Base-by-base conservation (phyloP, 2,329 filamentous ascomycete genomes). In the Penicillium sp. region DNA sequence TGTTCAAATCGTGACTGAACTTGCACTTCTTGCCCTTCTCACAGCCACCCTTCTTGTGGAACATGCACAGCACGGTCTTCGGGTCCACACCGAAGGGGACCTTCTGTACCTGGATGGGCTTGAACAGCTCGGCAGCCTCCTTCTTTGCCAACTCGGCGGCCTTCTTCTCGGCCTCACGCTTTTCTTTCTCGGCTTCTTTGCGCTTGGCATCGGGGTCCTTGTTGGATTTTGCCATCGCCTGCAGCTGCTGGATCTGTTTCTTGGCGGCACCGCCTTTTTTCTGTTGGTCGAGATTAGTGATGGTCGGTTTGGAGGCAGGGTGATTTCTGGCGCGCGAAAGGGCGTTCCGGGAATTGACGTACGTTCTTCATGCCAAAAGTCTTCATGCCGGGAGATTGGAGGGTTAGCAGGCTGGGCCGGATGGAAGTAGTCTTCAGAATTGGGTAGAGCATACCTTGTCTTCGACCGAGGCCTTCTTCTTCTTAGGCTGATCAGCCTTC, bases 361-460 rank as follows among this genome's bases (percentile, higher is more conserved):
- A 83, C 81, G 75, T 99, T 99, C 82, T 99, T 99, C 95, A 99
- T 98, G 70, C 95, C 95, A 83, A 99, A 99, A 50, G 95, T 96
- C 81, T 83, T n/a, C n/a, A n/a, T n/a, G 60, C 49, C 24, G n/a
- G 50, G 10, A 43, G 37, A 46, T 33, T 54, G 11, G 58, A 51
- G 44, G 46, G 57, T 70, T 56, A 72, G 66, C 58, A 46, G 46
- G 55, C 19, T 47, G 37, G 19, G 39, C 31, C 24, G 41, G 18
- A 9, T n/a, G 6, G 40, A 16, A 19, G 27, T 31, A 44, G 46
- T 18, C 49, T 61, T 24, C 43, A 55, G 67, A 2, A 63, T 56
- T 33, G 50, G 44, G 60, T 9, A 50, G 46, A 22, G 64, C 75
- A 62, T 62, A 82, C 81, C 79, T 94, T 95, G 83, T 99, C 95